Percentiles rank a stretch among this genome's conserved stretches.
Evolutionary conservation across 805 yeast genomes (phyloP).

Genomic region (Clavispora vitiphila): DNA sequence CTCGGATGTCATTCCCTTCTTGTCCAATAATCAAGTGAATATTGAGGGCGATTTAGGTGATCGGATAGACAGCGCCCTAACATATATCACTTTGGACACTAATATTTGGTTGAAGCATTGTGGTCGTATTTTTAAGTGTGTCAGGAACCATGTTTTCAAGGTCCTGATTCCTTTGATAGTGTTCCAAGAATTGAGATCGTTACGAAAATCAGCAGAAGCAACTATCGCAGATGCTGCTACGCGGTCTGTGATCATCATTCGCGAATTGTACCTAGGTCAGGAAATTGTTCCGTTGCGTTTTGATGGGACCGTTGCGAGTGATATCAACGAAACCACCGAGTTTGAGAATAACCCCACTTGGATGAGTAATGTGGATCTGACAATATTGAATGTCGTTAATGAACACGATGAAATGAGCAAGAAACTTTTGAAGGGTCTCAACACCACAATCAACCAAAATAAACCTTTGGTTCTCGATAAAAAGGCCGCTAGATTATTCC

Average conservation of each 20-base stretch:
- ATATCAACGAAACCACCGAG: constrained; percentile 67
- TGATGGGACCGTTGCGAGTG: constrained; percentile 64
- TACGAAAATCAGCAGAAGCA: constrained; percentile 66
- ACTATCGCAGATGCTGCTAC: constrained; percentile 78
- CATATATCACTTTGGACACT: constrained; percentile 65
- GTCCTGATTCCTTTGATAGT: constrained; percentile 68
- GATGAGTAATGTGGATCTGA: constrained; percentile 69
- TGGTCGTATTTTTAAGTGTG: constrained; percentile 68
- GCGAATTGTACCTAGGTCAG: constrained; percentile 57
- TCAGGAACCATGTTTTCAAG: constrained; percentile 53
- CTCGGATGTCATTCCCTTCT: constrained; percentile 15
- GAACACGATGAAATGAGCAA: constrained; percentile 39
- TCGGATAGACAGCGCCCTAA: constrained; percentile 50
- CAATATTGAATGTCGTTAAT: constrained; percentile 49
- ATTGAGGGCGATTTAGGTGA: constrained; percentile 51
- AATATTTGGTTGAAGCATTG: constrained; percentile 80
- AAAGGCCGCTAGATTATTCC: constrained; percentile 41
- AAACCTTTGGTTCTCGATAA: constrained; percentile 20
- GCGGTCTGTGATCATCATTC: constrained; percentile 66
- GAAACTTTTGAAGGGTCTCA: constrained; percentile 36
- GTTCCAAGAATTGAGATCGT: constrained; percentile 69
- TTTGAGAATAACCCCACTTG: constrained; percentile 69
- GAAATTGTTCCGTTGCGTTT: constrained; percentile 58
- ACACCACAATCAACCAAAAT: constrained; percentile 7
- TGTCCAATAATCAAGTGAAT: constrained; percentile 8